Conservation (phyloP, 139 green algal genomes). For the Prasinococcaceae sp. region DNA sequence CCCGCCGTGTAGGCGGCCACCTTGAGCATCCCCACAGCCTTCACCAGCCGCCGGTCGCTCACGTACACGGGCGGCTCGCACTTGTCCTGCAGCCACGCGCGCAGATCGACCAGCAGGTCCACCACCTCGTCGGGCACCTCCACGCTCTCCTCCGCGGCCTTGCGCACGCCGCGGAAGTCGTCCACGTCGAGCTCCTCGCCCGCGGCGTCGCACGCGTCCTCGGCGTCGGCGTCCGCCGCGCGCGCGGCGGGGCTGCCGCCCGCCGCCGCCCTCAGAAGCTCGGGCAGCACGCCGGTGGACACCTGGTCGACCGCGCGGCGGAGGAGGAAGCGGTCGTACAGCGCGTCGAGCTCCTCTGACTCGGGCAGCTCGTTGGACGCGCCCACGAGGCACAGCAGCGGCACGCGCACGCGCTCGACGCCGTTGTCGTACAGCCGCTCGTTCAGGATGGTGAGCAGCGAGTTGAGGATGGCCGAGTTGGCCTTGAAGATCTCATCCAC, state of each 20-base stretch:
- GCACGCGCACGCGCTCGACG: slow-evolving; percentile 33
- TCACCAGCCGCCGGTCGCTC: slow-evolving; percentile 77
- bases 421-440: slow-evolving; percentile 91
- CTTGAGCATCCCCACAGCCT: slow-evolving; percentile 53
- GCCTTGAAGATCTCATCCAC: slow-evolving; percentile 86
- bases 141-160: slow-evolving; percentile 34
- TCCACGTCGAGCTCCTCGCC: slow-evolving; percentile 15
- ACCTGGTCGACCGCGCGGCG: slow-evolving; percentile 39
- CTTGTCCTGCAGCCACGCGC: slow-evolving; percentile 60
- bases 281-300: neutral
- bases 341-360: slow-evolving; percentile 76
- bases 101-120: slow-evolving; percentile 59
- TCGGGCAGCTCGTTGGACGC: slow-evolving; percentile 81
- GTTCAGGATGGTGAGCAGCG: slow-evolving; percentile 84
- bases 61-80: slow-evolving; percentile 81
- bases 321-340: slow-evolving; percentile 87
- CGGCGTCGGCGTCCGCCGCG: neutral
- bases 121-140: slow-evolving; percentile 50
- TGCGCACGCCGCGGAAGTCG: slow-evolving; percentile 37
- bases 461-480: slow-evolving; percentile 87
- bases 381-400: slow-evolving; percentile 44
- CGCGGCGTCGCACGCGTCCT: neutral
- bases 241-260: no score
- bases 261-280: no score
- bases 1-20: slow-evolving; percentile 71